phyloP scores from a whole-genome alignment of 1,139 yeast species.

The Martiniozyma asiatica region DNA sequence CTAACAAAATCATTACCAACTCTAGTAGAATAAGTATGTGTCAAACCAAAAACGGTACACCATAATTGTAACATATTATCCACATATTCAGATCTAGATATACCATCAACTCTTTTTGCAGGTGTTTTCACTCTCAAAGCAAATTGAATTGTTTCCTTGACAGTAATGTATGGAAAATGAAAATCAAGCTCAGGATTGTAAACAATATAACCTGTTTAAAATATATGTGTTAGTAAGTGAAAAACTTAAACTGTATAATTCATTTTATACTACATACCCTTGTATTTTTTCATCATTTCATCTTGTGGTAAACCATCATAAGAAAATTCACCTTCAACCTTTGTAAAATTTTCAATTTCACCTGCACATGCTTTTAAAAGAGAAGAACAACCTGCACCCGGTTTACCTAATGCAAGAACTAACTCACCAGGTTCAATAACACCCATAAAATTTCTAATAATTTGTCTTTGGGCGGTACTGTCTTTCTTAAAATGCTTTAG shows the following conservation, averaged over 20 bases:
- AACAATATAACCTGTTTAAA: slow-evolving; percentile 32
- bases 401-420: slow-evolving; percentile 15
- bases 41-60: slow-evolving; percentile 47
- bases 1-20: slow-evolving; percentile 52
- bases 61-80: slow-evolving; percentile 37
- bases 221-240: slow-evolving; percentile 5
- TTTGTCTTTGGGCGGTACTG: slow-evolving; percentile 27
- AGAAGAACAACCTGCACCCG: slow-evolving; percentile 34
- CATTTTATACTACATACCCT: slow-evolving; percentile 41
- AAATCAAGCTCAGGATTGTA: slow-evolving; percentile 53
- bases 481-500: slow-evolving; percentile 19
- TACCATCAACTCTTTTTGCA: slow-evolving; percentile 35
- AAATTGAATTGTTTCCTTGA: slow-evolving; percentile 48
- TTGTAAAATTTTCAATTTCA: slow-evolving; percentile 22
- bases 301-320: slow-evolving; percentile 40
- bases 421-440: slow-evolving; percentile 16
- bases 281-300: slow-evolving; percentile 35
- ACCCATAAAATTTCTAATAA: slow-evolving; percentile 27
- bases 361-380: slow-evolving; percentile 30
- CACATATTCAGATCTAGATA: slow-evolving; percentile 36
- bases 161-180: slow-evolving; percentile 56
- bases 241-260: slow-evolving; percentile 23
- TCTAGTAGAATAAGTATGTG: slow-evolving; percentile 43
- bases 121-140: slow-evolving; percentile 55
- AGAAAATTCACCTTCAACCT: slow-evolving; percentile 23